Base-by-base conservation (phyloP, 2,329 filamentous ascomycete species). In the Pseudogymnoascus sp. region DNA sequence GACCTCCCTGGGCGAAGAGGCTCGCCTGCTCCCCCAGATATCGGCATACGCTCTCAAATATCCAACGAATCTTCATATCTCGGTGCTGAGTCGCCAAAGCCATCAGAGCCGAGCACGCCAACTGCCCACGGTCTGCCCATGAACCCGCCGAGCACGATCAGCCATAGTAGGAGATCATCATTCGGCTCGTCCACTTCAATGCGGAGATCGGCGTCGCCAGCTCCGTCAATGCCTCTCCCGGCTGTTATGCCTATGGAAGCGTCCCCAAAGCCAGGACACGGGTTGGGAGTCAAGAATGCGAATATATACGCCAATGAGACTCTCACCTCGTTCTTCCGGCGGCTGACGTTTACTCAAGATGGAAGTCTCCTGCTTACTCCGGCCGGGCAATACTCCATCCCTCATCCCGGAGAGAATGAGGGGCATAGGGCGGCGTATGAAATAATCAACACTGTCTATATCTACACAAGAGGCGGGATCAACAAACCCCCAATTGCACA, bases 231-330 rank as follows among this genome's bases (percentile, higher is more conserved):
- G 78, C 95, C 95, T 34, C 78, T 99, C 18, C 95, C 95, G 3
- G 95, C 95, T 1, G 93, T 99, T 28, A 96, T 97, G 86, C 91
- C 93, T 1, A 88, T 95, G 74, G 93, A 93, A 70, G 84, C 91
- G 7, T 96, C 93, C 0, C 96, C 95, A 0, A 92, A 90, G 69
- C 77, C 86, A 16, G 83, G 84, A 37, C 74, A 74, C 67, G 81
- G 84, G 31, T 69, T 88, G 14, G 88, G 88, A 8, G 84, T 91
- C 62, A 91, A 88, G 73, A 97, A 96, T 70, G 87, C 92, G 44
- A 92, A 87, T 69, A 87, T 99, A 53, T 99, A 99, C 74, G 92
- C 92, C 53, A 97, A 97, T 71, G 95, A 99, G 76, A 97, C 93
- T 0, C 84, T 97, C 65, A 97, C 93, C 0, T 97, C 95, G 0